Evolutionary conservation across 495 filamentous ascomycete species (phyloP), one percentile per base, ranked within the genome.

Genomic region (Penicillium mononematosum): DNA sequence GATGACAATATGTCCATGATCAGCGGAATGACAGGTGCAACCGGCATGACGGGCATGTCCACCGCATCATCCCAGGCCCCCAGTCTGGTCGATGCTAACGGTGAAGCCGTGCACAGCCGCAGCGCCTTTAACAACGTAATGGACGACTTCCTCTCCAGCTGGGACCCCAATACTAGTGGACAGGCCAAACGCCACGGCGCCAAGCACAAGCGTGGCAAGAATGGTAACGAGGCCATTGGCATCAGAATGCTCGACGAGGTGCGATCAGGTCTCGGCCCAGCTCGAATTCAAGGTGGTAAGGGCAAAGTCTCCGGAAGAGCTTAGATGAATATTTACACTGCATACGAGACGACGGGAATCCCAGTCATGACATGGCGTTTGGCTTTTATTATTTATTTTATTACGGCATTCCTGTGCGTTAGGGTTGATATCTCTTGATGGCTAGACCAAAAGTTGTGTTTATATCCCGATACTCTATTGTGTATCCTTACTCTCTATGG

Each of bases 221-320:
- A 91, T 69, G 89, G 90, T 11, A 88, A 87, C 61, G 85, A 88
- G 65, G 85, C 85, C 60, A 90, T 81, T 59, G 94, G 94, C 1
- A 79, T 96, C 53, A 85, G 85, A 66, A 88, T 97, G 79, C 78
- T 98, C 53, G 94, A 99, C 69, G 94, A 97, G 75, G 82, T 99
- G 52, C 77, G 93, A 42, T 83, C 84, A 56, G 90, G 83, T 20
- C 70, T 98, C 24, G 93, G 93, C 1, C 86, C 88, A 29, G 91
- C 93, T 55, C 67, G 66, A 17, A 43, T 76, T 9, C 61, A 60
- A 10, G 57, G 57, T 29, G 59, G 31, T 11, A 38, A 56, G 20
- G 43, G 64, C 43, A 62, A 60, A n/a, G 66, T 73, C 22, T 53
- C 74, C 20, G 74, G 74, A 27, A 56, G 54, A 53, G 72, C 62